Evolutionary conservation across 495 filamentous ascomycete genomes (phyloP).

Genomic region (Aspergillus ostianus): DNA sequence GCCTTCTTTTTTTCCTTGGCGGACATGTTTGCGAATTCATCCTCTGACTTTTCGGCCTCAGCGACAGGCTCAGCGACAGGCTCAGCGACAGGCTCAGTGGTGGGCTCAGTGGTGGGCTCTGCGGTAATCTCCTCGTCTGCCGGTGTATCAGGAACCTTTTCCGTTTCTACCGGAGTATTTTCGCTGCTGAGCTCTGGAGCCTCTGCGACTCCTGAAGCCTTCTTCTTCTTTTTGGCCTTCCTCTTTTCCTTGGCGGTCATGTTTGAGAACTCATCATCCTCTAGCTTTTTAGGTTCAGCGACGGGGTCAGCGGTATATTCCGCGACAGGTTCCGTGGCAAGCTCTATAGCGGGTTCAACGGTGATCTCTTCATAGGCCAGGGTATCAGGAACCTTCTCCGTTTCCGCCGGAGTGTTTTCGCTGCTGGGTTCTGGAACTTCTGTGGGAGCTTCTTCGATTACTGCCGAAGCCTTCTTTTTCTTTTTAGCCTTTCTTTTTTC

Average conservation of each 20-base stretch:
- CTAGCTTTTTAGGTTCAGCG: constrained; percentile 13
- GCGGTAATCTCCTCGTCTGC: constrained; percentile 12
- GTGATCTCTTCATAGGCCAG: background rate
- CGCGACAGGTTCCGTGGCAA: background rate
- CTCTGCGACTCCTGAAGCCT: constrained; percentile 39
- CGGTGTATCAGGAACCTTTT: constrained; percentile 2
- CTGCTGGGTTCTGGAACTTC: background rate
- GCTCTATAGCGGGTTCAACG: background rate
- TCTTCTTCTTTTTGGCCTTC: constrained; percentile 40
- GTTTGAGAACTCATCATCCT: constrained; percentile 14
- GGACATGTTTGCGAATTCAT: constrained; percentile 22
- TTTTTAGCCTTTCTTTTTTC: constrained; percentile 47
- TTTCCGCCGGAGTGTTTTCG: background rate
- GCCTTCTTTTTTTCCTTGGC: constrained; percentile 45
- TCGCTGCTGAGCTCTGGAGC: constrained; percentile 26
- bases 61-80: constrained; percentile 13
- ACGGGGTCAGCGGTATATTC: background rate
- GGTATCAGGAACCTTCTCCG: background rate
- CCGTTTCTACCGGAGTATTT: constrained; percentile 7
- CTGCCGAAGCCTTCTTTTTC: constrained; percentile 42
- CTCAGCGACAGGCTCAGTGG: constrained; percentile 8
- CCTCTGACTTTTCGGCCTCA: constrained; percentile 21
- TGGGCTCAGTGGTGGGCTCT: constrained; percentile 5
- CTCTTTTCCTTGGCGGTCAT: constrained; percentile 29
- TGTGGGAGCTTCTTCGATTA: constrained; percentile 3